Percentiles rank a stretch among this genome's conserved stretches.
Evolutionary conservation across 2,329 filamentous ascomycete species (phyloP).

Genomic region (Sporothrix humicola): DNA sequence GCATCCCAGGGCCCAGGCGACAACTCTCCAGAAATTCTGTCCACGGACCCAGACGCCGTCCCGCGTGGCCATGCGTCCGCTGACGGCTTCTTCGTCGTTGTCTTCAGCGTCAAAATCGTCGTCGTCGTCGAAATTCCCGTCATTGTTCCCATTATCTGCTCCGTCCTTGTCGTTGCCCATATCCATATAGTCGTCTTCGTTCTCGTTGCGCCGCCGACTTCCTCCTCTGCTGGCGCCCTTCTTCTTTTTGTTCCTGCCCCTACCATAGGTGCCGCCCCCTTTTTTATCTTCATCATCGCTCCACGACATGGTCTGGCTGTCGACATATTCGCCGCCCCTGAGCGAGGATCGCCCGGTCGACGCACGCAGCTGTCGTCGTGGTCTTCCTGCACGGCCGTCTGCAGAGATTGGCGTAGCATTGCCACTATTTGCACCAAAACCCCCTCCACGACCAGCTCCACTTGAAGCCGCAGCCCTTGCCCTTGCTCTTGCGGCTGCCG

Average conservation of each 20-base stretch:
- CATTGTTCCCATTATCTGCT: conserved; percentile 40
- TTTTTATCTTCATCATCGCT: conserved; percentile 22
- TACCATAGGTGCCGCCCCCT: neutral
- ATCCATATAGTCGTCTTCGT: neutral
- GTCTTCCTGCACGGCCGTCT: neutral
- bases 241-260: neutral
- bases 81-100: conserved; percentile 59
- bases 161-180: neutral
- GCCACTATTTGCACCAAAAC: too few relatives aligned
- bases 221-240: neutral
- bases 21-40: conserved; percentile 84
- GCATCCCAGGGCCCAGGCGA: conserved; percentile 95
- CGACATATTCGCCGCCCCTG: conserved; percentile 32
- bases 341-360: conserved; percentile 3
- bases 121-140: conserved; percentile 44
- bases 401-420: neutral
- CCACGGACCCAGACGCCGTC: conserved; percentile 75
- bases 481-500: neutral
- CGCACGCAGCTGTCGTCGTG: conserved; percentile 38
- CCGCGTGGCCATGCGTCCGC: conserved; percentile 64
- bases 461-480: conserved; percentile 8
- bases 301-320: conserved; percentile 31
- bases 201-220: neutral
- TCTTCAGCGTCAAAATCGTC: conserved; percentile 46
- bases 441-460: neutral